phyloP scores from a whole-genome alignment of 2,329 filamentous ascomycete species.

The Tolypocladium sp. region DNA sequence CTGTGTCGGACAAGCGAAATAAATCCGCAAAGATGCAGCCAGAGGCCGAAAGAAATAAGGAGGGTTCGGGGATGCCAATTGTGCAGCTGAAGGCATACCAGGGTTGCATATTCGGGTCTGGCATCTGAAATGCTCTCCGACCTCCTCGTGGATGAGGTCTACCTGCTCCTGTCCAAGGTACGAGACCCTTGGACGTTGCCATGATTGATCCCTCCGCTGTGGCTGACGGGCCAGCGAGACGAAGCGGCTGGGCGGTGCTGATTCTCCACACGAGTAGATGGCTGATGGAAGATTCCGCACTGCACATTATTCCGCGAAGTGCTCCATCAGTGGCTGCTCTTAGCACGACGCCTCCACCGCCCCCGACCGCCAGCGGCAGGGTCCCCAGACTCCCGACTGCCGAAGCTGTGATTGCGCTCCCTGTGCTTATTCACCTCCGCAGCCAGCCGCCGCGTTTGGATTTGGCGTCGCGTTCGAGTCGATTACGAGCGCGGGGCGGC shows the following conservation, averaged over 20 bases:
- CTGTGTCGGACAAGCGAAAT: neutral
- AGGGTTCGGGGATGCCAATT: neutral
- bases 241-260: neutral
- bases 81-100: neutral
- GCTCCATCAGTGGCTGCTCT: neutral
- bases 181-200: neutral
- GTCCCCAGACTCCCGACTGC: neutral
- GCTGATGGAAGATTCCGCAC: neutral
- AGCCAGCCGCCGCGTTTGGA: neutral
- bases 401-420: neutral
- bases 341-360: neutral
- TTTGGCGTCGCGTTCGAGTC: neutral
- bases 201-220: neutral
- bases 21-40: neutral
- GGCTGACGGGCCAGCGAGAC: neutral
- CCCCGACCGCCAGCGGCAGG: neutral
- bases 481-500: neutral
- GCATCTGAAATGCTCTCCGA: neutral
- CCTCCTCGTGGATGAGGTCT: neutral
- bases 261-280: neutral
- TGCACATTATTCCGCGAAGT: neutral
- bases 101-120: neutral
- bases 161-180: neutral
- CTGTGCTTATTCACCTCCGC: neutral
- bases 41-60: neutral